Percentiles rank a stretch among this genome's conserved stretches.
Conservation (phyloP, 2,329 filamentous ascomycete genomes). For the Epichloe gansuensis region DNA sequence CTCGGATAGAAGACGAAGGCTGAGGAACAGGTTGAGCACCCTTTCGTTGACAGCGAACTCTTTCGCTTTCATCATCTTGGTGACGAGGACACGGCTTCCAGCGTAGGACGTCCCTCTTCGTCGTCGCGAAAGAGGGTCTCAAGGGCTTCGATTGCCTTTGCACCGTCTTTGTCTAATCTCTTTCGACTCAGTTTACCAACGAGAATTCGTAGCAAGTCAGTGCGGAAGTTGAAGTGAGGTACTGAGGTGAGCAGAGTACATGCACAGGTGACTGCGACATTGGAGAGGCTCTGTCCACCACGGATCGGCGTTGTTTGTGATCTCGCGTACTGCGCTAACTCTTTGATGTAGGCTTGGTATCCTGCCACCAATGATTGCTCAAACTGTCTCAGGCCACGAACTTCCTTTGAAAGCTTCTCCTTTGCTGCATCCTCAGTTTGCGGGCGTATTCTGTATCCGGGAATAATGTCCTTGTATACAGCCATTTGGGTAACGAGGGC, state of each 20-base stretch:
- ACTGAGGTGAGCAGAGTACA: slow-evolving; percentile 71
- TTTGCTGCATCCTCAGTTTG: slow-evolving; percentile 60
- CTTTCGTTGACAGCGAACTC: slow-evolving; percentile 75
- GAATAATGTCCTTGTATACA: slow-evolving; percentile 92
- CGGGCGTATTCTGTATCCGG: slow-evolving; percentile 86
- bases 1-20: slow-evolving; percentile 77
- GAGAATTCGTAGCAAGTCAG: slow-evolving; percentile 76
- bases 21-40: slow-evolving; percentile 82
- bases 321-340: slow-evolving; percentile 57
- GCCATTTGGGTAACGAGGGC: slow-evolving; percentile 76
- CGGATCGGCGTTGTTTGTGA: slow-evolving; percentile 28
- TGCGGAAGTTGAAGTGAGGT: slow-evolving; percentile 94
- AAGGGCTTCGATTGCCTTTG: slow-evolving; percentile 65
- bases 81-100: slow-evolving; percentile 78
- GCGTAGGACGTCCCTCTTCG: slow-evolving; percentile 76
- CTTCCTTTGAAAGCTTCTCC: slow-evolving; percentile 83
- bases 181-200: slow-evolving; percentile 70
- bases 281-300: slow-evolving; percentile 44
- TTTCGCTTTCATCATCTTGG: slow-evolving; percentile 89
- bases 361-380: slow-evolving; percentile 78
- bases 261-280: slow-evolving; percentile 72
- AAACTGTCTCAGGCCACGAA: slow-evolving; percentile 67
- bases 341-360: slow-evolving; percentile 76
- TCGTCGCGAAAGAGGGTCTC: slow-evolving; percentile 77
- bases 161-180: slow-evolving; percentile 60